These are phyloP conservation scores for Cairneyella variabilis DNA, from an alignment of 495 filamentous ascomycete genomes.

Conservation along the genomic window DNA sequence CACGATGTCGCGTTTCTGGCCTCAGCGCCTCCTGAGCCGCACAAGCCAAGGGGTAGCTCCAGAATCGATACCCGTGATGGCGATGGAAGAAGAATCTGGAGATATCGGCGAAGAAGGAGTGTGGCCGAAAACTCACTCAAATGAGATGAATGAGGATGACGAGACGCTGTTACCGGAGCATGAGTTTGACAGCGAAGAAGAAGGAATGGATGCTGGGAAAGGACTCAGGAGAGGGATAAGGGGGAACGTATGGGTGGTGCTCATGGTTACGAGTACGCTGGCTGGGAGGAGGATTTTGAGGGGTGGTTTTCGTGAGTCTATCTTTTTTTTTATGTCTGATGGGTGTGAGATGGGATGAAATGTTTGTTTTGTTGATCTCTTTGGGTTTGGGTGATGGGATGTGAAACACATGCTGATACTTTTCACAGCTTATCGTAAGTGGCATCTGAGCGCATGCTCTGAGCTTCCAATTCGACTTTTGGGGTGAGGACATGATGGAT, in stretches of 20 bases:
- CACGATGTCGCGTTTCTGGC: too few species aligned
- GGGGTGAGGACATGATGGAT: too few species aligned
- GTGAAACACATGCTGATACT: background rate
- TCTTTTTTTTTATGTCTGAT: background rate
- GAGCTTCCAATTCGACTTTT: too few species aligned
- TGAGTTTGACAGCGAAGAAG: background rate
- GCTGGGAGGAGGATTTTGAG: slow-evolving; percentile 17
- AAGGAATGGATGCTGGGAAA: background rate
- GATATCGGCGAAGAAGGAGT: too few species aligned
- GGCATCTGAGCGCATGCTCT: too few species aligned
- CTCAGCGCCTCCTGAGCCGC: too few species aligned
- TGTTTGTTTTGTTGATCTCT: slow-evolving; percentile 2
- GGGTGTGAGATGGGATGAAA: background rate
- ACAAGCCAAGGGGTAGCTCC: too few species aligned
- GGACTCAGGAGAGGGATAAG: background rate
- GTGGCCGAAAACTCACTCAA: background rate
- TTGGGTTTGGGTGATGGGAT: slow-evolving; percentile 19
- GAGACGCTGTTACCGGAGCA: slow-evolving; percentile 8
- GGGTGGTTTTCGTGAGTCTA: slow-evolving; percentile 21
- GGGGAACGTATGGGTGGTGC: slow-evolving; percentile 9
- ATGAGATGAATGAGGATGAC: slow-evolving; percentile 3
- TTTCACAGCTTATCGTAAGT: too few species aligned
- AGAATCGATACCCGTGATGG: background rate
- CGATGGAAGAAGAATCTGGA: background rate
- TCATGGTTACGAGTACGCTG: slow-evolving; percentile 11